Evolutionary conservation across 2,329 filamentous ascomycete species (phyloP).

Genomic region (Alternaria viburni): DNA sequence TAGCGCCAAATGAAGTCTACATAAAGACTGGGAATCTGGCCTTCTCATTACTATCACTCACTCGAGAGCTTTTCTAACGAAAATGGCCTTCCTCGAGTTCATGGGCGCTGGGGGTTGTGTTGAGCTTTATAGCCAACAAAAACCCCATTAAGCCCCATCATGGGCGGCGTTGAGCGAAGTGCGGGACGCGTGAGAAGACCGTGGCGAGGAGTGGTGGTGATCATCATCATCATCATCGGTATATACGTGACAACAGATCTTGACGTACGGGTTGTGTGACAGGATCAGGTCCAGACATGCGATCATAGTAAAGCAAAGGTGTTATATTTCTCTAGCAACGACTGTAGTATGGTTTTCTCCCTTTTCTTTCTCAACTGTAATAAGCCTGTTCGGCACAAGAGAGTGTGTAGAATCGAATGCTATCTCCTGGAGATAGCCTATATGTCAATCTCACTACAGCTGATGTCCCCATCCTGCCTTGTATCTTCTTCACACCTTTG

Average conservation of each 20-base stretch:
- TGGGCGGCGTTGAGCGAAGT: neutral
- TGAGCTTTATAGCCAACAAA: too few species aligned
- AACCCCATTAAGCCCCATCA: too few species aligned
- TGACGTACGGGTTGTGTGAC: too few species aligned
- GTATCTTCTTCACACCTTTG: neutral
- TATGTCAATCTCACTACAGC: too few species aligned
- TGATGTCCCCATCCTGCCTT: neutral
- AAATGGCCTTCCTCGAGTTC: too few species aligned
- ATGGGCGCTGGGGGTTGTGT: neutral
- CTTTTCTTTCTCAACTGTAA: neutral
- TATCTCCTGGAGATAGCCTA: neutral
- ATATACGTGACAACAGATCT: too few species aligned
- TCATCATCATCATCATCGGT: neutral
- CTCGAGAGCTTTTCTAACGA: neutral
- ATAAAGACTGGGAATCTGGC: neutral
- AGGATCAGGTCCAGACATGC: too few species aligned
- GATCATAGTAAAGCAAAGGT: too few species aligned
- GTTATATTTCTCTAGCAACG: neutral
- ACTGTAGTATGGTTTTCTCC: slow-evolving; percentile 12
- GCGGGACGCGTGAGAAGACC: neutral
- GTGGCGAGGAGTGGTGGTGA: neutral
- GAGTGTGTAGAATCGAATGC: slow-evolving; percentile 6
- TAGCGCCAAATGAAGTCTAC: neutral
- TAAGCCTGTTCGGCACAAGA: neutral
- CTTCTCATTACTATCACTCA: neutral